phyloP scores from a whole-genome alignment of 2,329 filamentous ascomycete genomes.

The Fusarium hainanense region DNA sequence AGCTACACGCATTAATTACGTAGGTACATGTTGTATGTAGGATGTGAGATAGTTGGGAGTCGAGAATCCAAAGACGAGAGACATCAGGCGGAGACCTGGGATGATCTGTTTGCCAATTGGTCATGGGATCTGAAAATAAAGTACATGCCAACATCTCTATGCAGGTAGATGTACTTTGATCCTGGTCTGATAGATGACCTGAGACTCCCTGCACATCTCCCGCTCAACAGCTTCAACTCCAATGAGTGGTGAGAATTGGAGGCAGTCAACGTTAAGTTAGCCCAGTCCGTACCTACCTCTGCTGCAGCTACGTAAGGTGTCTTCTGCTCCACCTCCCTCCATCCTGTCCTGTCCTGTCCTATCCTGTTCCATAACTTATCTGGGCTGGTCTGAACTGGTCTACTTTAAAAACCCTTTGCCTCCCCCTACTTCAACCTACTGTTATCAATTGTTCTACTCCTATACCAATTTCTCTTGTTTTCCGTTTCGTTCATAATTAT shows the following conservation, averaged over 20 bases:
- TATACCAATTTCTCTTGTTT: constrained; percentile 2
- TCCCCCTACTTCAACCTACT: constrained; percentile 22
- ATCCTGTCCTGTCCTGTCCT: not conserved
- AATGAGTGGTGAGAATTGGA: not conserved
- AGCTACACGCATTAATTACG: constrained; percentile 42
- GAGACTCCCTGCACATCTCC: constrained; percentile 32
- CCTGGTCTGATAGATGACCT: constrained; percentile 22
- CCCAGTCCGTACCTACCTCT: constrained; percentile 20
- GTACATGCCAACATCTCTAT: constrained; percentile 23
- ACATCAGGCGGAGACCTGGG: constrained; percentile 21
- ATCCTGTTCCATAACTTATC: constrained; percentile 32
- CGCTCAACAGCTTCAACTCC: constrained; percentile 36
- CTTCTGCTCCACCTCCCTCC: constrained; percentile 41
- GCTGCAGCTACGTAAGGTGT: constrained; percentile 24
- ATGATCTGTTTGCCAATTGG: constrained; percentile 37
- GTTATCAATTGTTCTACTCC: constrained; percentile 16
- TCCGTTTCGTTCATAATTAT: constrained; percentile 1
- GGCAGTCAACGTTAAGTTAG: not conserved
- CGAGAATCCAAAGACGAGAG: constrained; percentile 10
- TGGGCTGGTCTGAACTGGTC: constrained; percentile 7
- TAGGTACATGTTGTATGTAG: constrained; percentile 20
- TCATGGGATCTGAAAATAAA: constrained; percentile 8
- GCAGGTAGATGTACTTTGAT: constrained; percentile 35
- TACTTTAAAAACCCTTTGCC: constrained; percentile 42
- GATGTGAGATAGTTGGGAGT: constrained; percentile 18